Percentiles rank a stretch among this genome's conserved stretches.
These are phyloP conservation scores for Suhomyces sp. DNA, from an alignment of 805 yeast genomes.

Conservation along the genomic window DNA sequence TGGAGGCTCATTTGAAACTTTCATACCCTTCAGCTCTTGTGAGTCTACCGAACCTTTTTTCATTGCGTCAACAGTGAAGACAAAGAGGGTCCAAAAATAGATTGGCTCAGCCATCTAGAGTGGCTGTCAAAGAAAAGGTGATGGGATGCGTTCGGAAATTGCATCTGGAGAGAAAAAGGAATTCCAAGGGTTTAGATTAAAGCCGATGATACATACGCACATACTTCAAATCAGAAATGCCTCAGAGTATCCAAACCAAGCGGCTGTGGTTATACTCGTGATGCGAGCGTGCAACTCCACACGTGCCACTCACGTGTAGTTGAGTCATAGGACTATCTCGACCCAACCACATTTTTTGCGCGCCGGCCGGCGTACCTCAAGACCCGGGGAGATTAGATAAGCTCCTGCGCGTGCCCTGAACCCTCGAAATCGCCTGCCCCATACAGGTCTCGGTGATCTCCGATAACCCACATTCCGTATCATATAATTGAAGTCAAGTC, in stretches of 20 bases:
- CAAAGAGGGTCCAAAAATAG: neutral
- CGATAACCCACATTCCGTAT: neutral
- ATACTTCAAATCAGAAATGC: neutral
- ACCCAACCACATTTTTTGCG: neutral
- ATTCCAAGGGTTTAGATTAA: neutral
- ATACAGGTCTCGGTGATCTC: conserved; percentile 1
- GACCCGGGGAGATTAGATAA: neutral
- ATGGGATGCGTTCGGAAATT: neutral
- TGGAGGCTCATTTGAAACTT: neutral
- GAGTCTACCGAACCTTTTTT: neutral
- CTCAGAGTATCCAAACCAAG: neutral
- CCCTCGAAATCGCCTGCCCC: neutral
- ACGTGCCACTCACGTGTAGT: neutral
- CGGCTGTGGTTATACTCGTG: neutral
- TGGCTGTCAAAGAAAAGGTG: neutral
- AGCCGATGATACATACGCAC: neutral
- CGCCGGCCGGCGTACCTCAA: neutral
- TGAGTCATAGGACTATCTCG: neutral
- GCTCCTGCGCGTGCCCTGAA: neutral
- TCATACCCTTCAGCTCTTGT: neutral
- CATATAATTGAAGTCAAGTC: neutral
- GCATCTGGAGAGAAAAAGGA: neutral
- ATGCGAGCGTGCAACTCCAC: neutral
- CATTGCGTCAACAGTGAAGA: neutral
- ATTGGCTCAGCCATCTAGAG: neutral